Base-by-base conservation (phyloP, 768 basidiomycete genomes). In the Terana coerulea region DNA sequence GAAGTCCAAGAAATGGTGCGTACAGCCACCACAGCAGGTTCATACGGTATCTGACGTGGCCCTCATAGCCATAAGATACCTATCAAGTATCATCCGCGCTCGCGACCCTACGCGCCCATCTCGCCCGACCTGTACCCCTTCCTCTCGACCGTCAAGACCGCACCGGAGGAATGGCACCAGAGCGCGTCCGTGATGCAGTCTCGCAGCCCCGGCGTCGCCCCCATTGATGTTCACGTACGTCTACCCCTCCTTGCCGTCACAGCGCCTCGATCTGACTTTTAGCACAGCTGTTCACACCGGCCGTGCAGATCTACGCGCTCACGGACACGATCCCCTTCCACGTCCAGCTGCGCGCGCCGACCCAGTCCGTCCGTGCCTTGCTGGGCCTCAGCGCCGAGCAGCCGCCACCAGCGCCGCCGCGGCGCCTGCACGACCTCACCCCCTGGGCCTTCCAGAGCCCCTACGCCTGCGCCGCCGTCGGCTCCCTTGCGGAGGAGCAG, bases 151-250 rank as follows among this genome's bases (percentile, higher is more conserved):
- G 63, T 88, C 49, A 86, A 86, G 62, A 68, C 73, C 0, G 69
- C 75, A 3, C 84, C 86, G 7, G 85, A 85, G 60, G 86, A 87
- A 61, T 88, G 83, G 82, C 66, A 71, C 66, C 60, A 84, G 76
- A 62, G 73, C 6, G 65, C 69, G 11, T 72, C 74, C 25, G 62
- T 63, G n/a, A 61, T 85, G 58, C 64, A 71, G 37, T 69, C 71
- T 25, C 68, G 72, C 15, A 54, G 61, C 17, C 58, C 59, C 5
- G 68, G 58, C 9, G 45, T 75, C 17, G 62, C 68, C 14, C 75
- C 76, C 15, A 64, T 79, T 3, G 64, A 78, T 50, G 73, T 74
- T 57, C 75, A 82, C 57, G 84, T 84, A 67, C 58, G 77, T 69
- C 19, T 17, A 37, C 30, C 25, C 9, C 37, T 14, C 43, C 49